These are phyloP conservation scores for Cyamopsis tetragonoloba DNA, from an alignment of 306 rosid genomes.

Conservation along the genomic window DNA sequence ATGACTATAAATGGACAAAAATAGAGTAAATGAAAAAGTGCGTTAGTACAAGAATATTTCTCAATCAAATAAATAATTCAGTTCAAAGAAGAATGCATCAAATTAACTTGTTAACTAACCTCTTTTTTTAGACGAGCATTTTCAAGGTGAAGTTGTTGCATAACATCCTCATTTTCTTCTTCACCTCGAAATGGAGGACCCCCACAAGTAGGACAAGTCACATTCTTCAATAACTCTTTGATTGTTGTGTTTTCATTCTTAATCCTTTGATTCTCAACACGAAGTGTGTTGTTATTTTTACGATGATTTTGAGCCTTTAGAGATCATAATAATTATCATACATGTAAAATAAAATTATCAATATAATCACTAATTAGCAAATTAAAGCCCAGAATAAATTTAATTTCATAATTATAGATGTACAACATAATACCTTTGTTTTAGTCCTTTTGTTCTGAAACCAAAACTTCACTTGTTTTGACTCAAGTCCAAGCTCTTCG, in stretches of 20 bases:
- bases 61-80: too few relatives aligned
- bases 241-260: slow-evolving; percentile 39
- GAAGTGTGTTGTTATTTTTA: slow-evolving; percentile 38
- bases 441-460: slow-evolving; percentile 74
- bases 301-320: slow-evolving; percentile 46
- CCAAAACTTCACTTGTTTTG: slow-evolving; percentile 69
- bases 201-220: slow-evolving; percentile 55
- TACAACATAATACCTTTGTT: slow-evolving; percentile 64
- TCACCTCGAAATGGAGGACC: slow-evolving; percentile 45
- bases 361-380: too few relatives aligned
- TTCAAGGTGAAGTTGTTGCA: slow-evolving; percentile 36
- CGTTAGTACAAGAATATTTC: too few relatives aligned
- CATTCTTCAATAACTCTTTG: slow-evolving; percentile 42
- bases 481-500: slow-evolving; percentile 47
- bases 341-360: neutral
- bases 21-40: too few relatives aligned
- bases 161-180: slow-evolving; percentile 17
- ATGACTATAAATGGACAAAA: too few relatives aligned
- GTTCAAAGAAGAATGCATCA: neutral
- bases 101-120: slow-evolving; percentile 38
- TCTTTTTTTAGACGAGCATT: slow-evolving; percentile 48
- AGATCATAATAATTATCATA: too few relatives aligned
- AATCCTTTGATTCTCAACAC: slow-evolving; percentile 49
- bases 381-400: too few relatives aligned
- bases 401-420: neutral